Evolutionary conservation across 805 yeast species (phyloP).

Genomic region (Saturnispora serradocipensis): DNA sequence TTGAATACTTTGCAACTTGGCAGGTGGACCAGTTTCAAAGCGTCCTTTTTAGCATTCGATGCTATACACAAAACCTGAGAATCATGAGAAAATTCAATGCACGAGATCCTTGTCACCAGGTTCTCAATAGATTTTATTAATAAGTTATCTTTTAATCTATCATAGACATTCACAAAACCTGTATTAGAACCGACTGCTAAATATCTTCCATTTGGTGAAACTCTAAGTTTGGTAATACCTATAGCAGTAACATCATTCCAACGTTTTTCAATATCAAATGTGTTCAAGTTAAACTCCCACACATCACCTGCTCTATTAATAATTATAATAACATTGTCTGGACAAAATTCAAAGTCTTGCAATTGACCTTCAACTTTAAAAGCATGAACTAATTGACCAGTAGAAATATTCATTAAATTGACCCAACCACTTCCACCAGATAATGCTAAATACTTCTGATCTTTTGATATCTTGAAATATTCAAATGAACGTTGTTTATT

Average conservation of each 20-base stretch:
- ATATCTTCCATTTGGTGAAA: constrained; percentile 54
- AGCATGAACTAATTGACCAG: constrained; percentile 82
- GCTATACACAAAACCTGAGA: constrained; percentile 86
- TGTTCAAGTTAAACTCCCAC: constrained; percentile 68
- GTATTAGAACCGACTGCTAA: constrained; percentile 81
- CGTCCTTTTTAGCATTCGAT: constrained; percentile 76
- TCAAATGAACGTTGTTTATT: constrained; percentile 79
- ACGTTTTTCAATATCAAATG: constrained; percentile 43
- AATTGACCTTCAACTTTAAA: constrained; percentile 84
- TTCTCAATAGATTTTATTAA: constrained; percentile 67
- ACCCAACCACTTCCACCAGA: constrained; percentile 89
- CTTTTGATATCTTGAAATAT: constrained; percentile 65
- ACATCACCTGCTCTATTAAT: constrained; percentile 78
- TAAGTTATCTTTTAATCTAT: constrained; percentile 35
- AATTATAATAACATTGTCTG: constrained; percentile 38
- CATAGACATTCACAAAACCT: constrained; percentile 87
- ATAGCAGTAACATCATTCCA: constrained; percentile 87
- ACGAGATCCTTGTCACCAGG: constrained; percentile 70
- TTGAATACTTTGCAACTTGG: constrained; percentile 80
- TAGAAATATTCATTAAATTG: constrained; percentile 62
- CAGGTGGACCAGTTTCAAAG: constrained; percentile 76
- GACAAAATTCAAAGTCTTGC: constrained; percentile 66
- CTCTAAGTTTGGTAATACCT: constrained; percentile 67
- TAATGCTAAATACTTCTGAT: constrained; percentile 65
- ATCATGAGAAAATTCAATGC: constrained; percentile 68